Evolutionary conservation across 2,329 filamentous ascomycete genomes (phyloP).

Genomic region (Clonostachys solani): DNA sequence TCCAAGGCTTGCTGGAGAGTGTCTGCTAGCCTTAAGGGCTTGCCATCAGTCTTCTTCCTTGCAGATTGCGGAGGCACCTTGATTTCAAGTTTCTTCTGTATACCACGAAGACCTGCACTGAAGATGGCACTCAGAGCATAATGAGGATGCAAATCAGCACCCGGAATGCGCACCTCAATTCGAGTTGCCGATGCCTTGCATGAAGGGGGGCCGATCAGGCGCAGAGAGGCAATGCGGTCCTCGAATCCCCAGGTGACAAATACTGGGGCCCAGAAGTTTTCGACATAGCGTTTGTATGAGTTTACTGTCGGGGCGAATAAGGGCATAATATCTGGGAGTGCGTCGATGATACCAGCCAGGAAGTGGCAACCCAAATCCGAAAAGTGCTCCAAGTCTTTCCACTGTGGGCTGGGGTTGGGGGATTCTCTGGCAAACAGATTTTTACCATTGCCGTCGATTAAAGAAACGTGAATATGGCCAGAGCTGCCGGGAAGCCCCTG

Average conservation of each 20-base stretch:
- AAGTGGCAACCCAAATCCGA: slow-evolving; percentile 70
- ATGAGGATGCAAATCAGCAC: slow-evolving; percentile 70
- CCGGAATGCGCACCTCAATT: slow-evolving; percentile 68
- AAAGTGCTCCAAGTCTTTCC: slow-evolving; percentile 56
- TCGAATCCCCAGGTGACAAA: slow-evolving; percentile 74
- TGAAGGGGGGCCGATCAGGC: slow-evolving; percentile 66
- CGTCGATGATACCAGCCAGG: slow-evolving; percentile 65
- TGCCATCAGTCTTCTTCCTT: slow-evolving; percentile 36
- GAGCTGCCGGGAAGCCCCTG: slow-evolving; percentile 69
- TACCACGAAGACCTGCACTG: slow-evolving; percentile 64
- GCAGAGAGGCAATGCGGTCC: slow-evolving; percentile 67
- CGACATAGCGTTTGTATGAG: slow-evolving; percentile 72
- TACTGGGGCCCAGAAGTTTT: slow-evolving; percentile 78
- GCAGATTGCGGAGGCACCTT: slow-evolving; percentile 61
- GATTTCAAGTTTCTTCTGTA: slow-evolving; percentile 68
- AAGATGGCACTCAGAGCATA: slow-evolving; percentile 66
- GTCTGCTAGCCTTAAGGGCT: slow-evolving; percentile 63
- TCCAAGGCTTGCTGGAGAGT: slow-evolving; percentile 63
- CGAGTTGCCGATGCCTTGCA: slow-evolving; percentile 64
- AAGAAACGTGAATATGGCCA: slow-evolving; percentile 71
- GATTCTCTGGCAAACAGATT: slow-evolving; percentile 64
- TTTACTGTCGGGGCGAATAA: slow-evolving; percentile 71
- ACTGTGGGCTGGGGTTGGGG: slow-evolving; percentile 56
- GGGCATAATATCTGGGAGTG: slow-evolving; percentile 72
- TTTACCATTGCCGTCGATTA: slow-evolving; percentile 57